Evolutionary conservation across 2,329 filamentous ascomycete species (phyloP).

Genomic region (Aspergillus sp.): DNA sequence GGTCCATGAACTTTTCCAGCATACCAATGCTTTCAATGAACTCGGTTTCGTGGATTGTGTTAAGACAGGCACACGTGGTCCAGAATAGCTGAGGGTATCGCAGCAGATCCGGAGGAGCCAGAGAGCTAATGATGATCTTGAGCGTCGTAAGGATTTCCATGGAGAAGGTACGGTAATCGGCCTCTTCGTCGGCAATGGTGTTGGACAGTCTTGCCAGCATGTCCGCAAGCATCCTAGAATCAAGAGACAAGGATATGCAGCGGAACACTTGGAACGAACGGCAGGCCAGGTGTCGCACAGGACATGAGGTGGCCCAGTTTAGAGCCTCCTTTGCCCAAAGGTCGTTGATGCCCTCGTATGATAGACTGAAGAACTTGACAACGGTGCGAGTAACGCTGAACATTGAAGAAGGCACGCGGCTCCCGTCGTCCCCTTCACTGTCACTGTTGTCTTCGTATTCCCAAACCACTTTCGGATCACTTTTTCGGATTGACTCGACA

Average conservation of each 20-base stretch:
- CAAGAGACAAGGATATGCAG: constrained; percentile 85
- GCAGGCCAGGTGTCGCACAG: constrained; percentile 90
- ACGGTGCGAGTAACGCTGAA: constrained; percentile 77
- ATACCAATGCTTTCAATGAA: constrained; percentile 90
- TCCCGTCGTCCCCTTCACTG: constrained; percentile 68
- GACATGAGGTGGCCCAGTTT: constrained; percentile 95
- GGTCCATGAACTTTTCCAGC: constrained; percentile 81
- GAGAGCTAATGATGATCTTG: constrained; percentile 83
- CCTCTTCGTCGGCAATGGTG: constrained; percentile 92
- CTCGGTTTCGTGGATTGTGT: constrained; percentile 94
- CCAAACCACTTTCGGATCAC: constrained; percentile 86
- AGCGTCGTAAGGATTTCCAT: constrained; percentile 97
- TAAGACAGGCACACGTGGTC: constrained; percentile 93
- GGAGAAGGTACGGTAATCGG: constrained; percentile 92
- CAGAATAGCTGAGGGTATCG: constrained; percentile 96
- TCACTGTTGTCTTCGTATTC: constrained; percentile 90
- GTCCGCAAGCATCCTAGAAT: constrained; percentile 92
- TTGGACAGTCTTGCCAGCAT: constrained; percentile 96
- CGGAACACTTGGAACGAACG: constrained; percentile 97
- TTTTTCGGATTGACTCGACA: constrained; percentile 80
- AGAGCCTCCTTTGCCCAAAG: constrained; percentile 88
- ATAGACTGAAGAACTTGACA: constrained; percentile 78
- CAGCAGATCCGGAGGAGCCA: constrained; percentile 75
- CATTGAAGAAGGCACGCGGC: constrained; percentile 86
- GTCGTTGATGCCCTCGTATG: constrained; percentile 83